Evolutionary conservation across 768 basidiomycete species (phyloP).

Genomic region (Leccinellum albellum): DNA sequence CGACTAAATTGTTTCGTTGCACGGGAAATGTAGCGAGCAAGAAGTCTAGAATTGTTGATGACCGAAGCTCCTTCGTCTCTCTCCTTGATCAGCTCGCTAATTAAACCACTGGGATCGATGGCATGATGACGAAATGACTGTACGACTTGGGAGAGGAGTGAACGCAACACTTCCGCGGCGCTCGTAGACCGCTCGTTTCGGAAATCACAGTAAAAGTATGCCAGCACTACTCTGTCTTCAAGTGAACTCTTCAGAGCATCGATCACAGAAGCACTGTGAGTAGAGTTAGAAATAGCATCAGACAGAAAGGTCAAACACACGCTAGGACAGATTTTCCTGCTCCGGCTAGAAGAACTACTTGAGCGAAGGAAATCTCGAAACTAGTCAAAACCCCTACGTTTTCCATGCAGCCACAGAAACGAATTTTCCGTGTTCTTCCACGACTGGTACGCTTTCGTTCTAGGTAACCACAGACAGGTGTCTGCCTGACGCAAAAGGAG

Average conservation of each 20-base stretch:
- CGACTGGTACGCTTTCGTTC: not conserved
- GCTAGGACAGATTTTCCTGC: conserved; percentile 16
- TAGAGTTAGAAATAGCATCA: not conserved
- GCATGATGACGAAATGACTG: not conserved
- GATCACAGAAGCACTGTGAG: conserved; percentile 14
- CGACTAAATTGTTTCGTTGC: not conserved
- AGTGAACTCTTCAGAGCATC: not conserved
- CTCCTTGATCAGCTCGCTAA: not conserved
- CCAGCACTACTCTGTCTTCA: not conserved
- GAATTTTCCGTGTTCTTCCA: conserved; percentile 3
- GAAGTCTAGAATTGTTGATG: not conserved
- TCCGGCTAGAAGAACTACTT: conserved; percentile 1
- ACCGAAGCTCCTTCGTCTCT: not conserved
- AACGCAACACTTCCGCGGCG: conserved; percentile 10
- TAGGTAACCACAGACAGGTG: conserved; percentile 13
- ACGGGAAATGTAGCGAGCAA: conserved; percentile 3
- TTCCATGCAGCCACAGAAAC: conserved; percentile 14
- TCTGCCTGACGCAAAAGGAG: not conserved
- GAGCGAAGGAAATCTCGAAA: not conserved
- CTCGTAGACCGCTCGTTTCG: conserved; percentile 6
- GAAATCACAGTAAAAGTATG: conserved; percentile 23
- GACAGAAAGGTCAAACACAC: not conserved
- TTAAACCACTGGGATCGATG: not conserved
- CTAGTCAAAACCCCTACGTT: not conserved
- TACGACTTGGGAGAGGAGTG: conserved; percentile 16